phyloP scores from a whole-genome alignment of 352 stramenopile genomes.

The Phytophthora palmivora region DNA sequence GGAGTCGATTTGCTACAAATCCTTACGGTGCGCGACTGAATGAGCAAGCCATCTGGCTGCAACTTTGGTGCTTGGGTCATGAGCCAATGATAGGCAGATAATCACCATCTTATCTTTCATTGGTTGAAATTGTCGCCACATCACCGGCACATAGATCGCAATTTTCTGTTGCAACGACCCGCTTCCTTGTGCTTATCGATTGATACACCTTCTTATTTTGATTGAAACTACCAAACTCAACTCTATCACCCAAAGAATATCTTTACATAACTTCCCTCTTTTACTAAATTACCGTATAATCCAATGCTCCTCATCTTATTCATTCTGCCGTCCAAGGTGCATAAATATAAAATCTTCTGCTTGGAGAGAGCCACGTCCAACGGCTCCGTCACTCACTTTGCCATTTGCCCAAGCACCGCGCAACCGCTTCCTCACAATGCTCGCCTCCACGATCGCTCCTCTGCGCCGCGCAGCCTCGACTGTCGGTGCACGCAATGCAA shows the following conservation, averaged over 20 bases:
- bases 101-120: slow-evolving; percentile 29
- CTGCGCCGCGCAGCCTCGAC: slow-evolving; percentile 22
- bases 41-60: slow-evolving; percentile 26
- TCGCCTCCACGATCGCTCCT: slow-evolving; percentile 23
- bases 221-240: no score
- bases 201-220: no score
- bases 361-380: slow-evolving; percentile 17
- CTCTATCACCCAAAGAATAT: no score
- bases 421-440: slow-evolving; percentile 22
- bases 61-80: slow-evolving; percentile 26
- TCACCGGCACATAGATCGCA: slow-evolving; percentile 24
- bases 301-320: slow-evolving; percentile 9
- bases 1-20: slow-evolving; percentile 29
- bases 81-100: neutral
- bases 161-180: slow-evolving; percentile 14
- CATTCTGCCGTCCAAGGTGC: neutral
- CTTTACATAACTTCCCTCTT: no score
- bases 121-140: slow-evolving; percentile 23
- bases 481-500: slow-evolving; percentile 46
- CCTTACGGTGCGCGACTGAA: slow-evolving; percentile 7
- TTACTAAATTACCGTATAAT: no score
- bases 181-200: no score
- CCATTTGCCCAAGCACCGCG: slow-evolving; percentile 21
- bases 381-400: slow-evolving; percentile 29
- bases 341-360: slow-evolving; percentile 22